Conservation (phyloP, 2,329 filamentous ascomycete genomes). For the Fusarium marasasianum region DNA sequence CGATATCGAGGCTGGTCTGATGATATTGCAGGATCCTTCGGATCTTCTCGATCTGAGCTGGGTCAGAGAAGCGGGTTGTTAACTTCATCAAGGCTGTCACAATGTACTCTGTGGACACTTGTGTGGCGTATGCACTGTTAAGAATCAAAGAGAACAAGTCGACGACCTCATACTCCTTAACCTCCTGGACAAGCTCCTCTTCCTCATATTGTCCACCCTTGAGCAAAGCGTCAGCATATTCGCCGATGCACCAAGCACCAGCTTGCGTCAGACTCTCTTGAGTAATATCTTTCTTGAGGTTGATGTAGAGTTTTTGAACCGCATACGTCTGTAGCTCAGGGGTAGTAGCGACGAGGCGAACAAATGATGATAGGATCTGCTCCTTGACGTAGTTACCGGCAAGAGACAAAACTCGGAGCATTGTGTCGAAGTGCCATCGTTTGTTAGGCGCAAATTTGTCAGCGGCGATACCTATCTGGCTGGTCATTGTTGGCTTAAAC, state of each 20-base stretch:
- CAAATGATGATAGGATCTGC: conserved; percentile 95
- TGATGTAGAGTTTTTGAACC: conserved; percentile 91
- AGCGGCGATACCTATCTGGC: conserved; percentile 95
- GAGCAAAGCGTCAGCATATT: conserved; percentile 92
- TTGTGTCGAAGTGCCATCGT: conserved; percentile 98
- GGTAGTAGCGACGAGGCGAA: conserved; percentile 93
- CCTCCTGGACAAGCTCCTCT: conserved; percentile 82
- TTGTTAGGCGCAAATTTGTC: conserved; percentile 97
- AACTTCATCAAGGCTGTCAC: conserved; percentile 95
- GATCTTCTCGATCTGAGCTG: conserved; percentile 86
- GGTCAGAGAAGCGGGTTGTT: conserved; percentile 84
- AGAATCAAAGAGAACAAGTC: conserved; percentile 93
- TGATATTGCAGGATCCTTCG: conserved; percentile 80
- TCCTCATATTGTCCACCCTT: conserved; percentile 92
- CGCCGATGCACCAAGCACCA: conserved; percentile 96
- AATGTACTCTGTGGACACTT: conserved; percentile 94
- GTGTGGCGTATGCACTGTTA: conserved; percentile 92
- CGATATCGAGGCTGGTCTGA: conserved; percentile 89
- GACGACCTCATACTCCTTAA: conserved; percentile 89
- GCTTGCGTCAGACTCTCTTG: conserved; percentile 95
- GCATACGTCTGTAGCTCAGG: conserved; percentile 96
- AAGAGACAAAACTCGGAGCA: conserved; percentile 90
- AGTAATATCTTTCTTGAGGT: conserved; percentile 94
- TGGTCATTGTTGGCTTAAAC: conserved; percentile 98
- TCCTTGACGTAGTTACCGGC: conserved; percentile 98